phyloP scores from a whole-genome alignment of 768 basidiomycete species.

The Kwoniella bestiolae region DNA sequence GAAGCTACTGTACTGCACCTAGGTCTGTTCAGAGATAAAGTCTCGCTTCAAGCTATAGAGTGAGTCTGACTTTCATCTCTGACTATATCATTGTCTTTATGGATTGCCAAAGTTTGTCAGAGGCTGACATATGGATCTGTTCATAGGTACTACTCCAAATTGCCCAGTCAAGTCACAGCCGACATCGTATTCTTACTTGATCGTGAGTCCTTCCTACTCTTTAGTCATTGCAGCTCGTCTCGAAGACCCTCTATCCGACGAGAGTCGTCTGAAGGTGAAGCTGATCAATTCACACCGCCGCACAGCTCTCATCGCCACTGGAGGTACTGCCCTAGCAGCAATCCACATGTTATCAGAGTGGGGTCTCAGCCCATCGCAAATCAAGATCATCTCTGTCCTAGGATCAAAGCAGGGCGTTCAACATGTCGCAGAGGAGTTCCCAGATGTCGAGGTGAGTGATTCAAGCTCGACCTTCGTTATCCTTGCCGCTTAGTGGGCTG shows the following conservation, averaged over 20 bases:
- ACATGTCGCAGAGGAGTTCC: constrained; percentile 69
- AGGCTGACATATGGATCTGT: constrained; percentile 1
- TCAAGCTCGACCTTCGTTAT: too few species aligned
- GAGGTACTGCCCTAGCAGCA: constrained; percentile 87
- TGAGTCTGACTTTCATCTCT: too few species aligned
- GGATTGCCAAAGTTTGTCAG: too few species aligned
- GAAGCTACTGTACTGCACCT: constrained; percentile 87
- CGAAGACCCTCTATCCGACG: too few species aligned
- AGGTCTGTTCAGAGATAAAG: constrained; percentile 73
- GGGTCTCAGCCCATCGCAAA: constrained; percentile 63
- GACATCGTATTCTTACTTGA: constrained; percentile 88
- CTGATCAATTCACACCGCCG: neutral
- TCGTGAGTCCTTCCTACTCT: constrained; percentile 54
- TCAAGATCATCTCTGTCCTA: constrained; percentile 82
- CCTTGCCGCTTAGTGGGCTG: too few species aligned
- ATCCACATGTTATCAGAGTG: constrained; percentile 66
- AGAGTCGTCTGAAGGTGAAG: too few species aligned
- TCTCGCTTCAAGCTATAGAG: constrained; percentile 85
- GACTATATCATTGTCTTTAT: too few species aligned
- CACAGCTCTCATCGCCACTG: constrained; percentile 80
- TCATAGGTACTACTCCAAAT: constrained; percentile 84
- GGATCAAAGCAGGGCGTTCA: constrained; percentile 75
- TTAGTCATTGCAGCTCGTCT: neutral
- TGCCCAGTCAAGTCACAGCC: constrained; percentile 73
- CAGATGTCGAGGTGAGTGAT: constrained; percentile 73